Conservation (phyloP, 257 asterid species). For the Solanum phureja region DNA sequence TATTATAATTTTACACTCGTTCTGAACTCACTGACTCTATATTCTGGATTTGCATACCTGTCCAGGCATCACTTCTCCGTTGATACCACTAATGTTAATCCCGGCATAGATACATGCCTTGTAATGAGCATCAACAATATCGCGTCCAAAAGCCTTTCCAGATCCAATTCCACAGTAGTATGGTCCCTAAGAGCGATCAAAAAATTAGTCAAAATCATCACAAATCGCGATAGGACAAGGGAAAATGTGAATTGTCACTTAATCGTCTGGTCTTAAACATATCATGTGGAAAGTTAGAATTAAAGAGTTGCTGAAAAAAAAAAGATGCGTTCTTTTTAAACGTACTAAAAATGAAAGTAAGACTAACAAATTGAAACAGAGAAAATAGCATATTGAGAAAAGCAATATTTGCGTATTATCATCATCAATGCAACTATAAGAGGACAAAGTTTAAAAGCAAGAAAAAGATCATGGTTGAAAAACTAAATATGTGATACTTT, state of each 20-base stretch:
- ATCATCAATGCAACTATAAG: not conserved
- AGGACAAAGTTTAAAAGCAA: not conserved
- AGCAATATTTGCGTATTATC: not conserved
- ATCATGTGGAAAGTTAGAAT: not conserved
- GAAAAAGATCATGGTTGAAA: not conserved
- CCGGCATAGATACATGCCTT: constrained; percentile 83
- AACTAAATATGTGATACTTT: not conserved
- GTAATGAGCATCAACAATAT: constrained; percentile 73
- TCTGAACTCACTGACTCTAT: not conserved
- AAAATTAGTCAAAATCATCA: not conserved
- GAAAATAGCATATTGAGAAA: not conserved
- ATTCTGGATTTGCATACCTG: constrained; percentile 33
- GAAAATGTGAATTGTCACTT: not conserved
- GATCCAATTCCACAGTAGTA: constrained; percentile 87
- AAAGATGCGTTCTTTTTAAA: not conserved
- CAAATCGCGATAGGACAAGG: not conserved
- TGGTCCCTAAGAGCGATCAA: constrained; percentile 44
- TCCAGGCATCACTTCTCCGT: constrained; percentile 95
- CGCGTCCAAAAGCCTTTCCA: constrained; percentile 85
- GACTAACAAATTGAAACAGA: not conserved
- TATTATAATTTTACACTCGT: not conserved
- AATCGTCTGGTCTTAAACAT: not conserved
- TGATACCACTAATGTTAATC: constrained; percentile 75
- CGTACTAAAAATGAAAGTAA: not conserved
- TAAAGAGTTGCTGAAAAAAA: not conserved